A percentile compares a stretch with the other conserved stretches of the same genome.
phyloP scores from a whole-genome alignment of 2,329 filamentous ascomycete genomes.

The Pyricularia sp. region DNA sequence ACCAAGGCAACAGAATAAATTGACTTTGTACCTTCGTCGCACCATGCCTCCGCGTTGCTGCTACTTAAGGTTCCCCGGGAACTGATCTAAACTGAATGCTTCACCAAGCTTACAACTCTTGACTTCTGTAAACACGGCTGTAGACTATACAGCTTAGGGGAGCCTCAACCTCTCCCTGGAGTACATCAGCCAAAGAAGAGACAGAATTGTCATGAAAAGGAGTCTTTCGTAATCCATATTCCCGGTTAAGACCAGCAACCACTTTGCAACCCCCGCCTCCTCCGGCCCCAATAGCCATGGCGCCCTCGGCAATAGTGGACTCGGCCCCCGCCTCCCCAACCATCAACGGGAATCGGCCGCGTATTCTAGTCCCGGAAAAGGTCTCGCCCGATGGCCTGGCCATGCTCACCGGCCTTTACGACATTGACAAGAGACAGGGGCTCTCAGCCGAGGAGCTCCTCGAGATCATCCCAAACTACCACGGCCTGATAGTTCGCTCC shows the following conservation, averaged over 20 bases:
- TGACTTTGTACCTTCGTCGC: neutral
- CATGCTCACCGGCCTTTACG: slow-evolving; percentile 47
- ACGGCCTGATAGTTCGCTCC: slow-evolving; percentile 67
- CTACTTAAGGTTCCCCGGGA: neutral
- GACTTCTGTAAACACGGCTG: neutral
- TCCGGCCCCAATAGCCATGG: slow-evolving; percentile 9
- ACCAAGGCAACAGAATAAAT: neutral
- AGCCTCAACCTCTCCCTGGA: neutral
- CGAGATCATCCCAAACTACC: slow-evolving; percentile 55
- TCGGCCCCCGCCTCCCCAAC: slow-evolving; percentile 8
- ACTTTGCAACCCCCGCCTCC: neutral
- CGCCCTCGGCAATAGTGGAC: slow-evolving; percentile 15
- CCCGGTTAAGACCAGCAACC: neutral
- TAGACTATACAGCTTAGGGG: neutral
- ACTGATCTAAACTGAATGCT: neutral
- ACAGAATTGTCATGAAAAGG: neutral
- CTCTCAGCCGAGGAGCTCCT: slow-evolving; percentile 49
- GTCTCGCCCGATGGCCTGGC: slow-evolving; percentile 66
- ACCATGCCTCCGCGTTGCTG: neutral
- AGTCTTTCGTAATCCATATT: neutral
- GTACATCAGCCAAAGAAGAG: neutral
- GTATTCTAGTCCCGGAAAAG: slow-evolving; percentile 65
- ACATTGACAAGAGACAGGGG: slow-evolving; percentile 55
- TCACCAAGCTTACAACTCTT: neutral
- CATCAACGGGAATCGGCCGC: slow-evolving; percentile 13